Base-by-base conservation (phyloP, 768 basidiomycete genomes). In the Scleroderma bovista region DNA sequence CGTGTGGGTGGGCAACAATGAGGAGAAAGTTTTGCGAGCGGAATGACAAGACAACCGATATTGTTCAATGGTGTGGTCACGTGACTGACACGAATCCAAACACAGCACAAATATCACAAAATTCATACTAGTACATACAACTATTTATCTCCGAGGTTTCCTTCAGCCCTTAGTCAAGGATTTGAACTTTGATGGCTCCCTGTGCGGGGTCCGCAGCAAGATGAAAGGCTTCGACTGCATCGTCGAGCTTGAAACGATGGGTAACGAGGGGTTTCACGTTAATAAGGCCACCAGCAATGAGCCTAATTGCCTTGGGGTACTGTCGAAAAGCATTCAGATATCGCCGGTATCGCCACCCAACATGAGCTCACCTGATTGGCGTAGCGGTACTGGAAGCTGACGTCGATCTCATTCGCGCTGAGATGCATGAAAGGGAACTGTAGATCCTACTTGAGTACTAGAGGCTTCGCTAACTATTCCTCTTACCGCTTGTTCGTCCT, bases 301-400 rank as follows among this genome's bases (percentile, higher is more conserved):
- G 80, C 4, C 84, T 78, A 51, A 94, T 80, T 2, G 92, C 92
- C 59, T 86, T 88, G 10, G 89, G 89, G 67, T 92, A 94, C 74
- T 84, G 68, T 34, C 22, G 36, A 5, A 31, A 5, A 37, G 31
- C 15, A 9, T 17, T n/a, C n/a, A 15, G 29, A n/a, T n/a, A n/a
- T n/a, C n/a, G n/a, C n/a, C n/a, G 34, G 22, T 32, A 26, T n/a
- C 15, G 39, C 13, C 15, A 26, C n/a, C 3, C 34, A 19, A 7
- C 23, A 26, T 3, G 11, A 20, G 19, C 49, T 34, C 54, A 74
- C 78, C 63, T 83, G 81, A 58, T 81, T 84, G 22, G 79, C 78
- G 54, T 85, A 85, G 22, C 83, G 79, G 60, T 83, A 85, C 64
- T 81, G 82, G 67, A 85, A 83, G 51, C 74, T 74, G 48, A 85